Evolutionary conservation across 768 basidiomycete genomes (phyloP), one percentile per base, ranked within the genome.

Genomic region (Cyclocybe cylindracea): DNA sequence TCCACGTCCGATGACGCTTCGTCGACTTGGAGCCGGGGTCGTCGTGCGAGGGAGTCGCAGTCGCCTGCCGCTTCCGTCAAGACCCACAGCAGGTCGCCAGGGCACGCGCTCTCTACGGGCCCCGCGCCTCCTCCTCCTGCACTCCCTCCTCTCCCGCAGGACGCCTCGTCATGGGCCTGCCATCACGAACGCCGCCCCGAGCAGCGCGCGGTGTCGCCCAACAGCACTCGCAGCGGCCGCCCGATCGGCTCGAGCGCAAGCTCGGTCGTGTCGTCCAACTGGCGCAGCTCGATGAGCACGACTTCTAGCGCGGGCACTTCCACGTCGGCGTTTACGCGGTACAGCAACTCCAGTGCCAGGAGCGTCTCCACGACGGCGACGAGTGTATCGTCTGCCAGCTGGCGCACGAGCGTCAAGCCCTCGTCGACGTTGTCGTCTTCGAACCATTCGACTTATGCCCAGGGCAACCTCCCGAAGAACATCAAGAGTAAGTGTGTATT

Each of bases 331-430:
- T 92, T 91, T 61, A 91, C 91, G 18, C 75, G 86, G 53, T 91
- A 87, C 72, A 91, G 89, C 71, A 87, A 87, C 61, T 79, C 82
- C 38, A 87, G 88, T 65, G 61, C 77, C 50, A 77, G 87, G 49
- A 91, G 89, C 57, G 76, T 91, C 38, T 87, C 87, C 16, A 92
- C 91, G 4, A 82, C 82, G 50, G 91, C 90, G 39, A 94, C 91
- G 11, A 89, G 88, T 58, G 81, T 89, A 5, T 89, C 88, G 32
- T 80, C 82, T 18, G 72, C 78, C 43, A 89, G 87, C 67, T 90
- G 89, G 87, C 82, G 87, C 61, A 79, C 78, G 14, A 78, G 75
- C 56, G 65, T 67, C 57, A 75, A 76, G 56, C 63, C 70, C 11
- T 60, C 68, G 33, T 60, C 63, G 43, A 68, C 60, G 51, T 61